A percentile compares a stretch with the other conserved stretches of the same genome.
phyloP scores from a whole-genome alignment of 2,329 filamentous ascomycete genomes.

The Lachnum nothofagi region DNA sequence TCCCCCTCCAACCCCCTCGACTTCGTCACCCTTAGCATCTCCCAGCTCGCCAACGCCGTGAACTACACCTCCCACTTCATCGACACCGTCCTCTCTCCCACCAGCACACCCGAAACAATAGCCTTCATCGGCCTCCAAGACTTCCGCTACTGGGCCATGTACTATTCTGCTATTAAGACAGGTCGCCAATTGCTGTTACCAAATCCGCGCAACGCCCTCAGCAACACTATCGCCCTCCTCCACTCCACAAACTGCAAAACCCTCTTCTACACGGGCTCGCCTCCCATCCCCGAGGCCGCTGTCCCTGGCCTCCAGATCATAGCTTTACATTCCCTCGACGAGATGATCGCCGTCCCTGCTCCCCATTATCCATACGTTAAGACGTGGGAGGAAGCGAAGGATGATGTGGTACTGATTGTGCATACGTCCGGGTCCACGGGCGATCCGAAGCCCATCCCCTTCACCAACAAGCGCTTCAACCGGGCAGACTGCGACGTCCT shows the following conservation, averaged over 20 bases:
- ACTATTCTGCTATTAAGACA: conserved; percentile 16
- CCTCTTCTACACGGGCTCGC: conserved; percentile 15
- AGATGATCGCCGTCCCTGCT: conserved; percentile 24
- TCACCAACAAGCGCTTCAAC: conserved; percentile 23
- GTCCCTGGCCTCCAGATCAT: conserved; percentile 7
- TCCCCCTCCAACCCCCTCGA: neutral
- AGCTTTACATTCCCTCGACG: conserved; percentile 24
- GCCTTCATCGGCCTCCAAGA: conserved; percentile 24
- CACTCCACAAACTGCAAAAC: conserved; percentile 10
- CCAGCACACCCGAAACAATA: conserved; percentile 7
- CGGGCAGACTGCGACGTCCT: neutral
- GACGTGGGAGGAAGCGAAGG: conserved; percentile 32
- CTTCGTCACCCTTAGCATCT: conserved; percentile 14
- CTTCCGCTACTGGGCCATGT: conserved; percentile 20
- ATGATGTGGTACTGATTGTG: conserved; percentile 38
- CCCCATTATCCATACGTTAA: conserved; percentile 31
- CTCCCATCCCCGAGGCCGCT: conserved; percentile 6
- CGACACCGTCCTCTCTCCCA: neutral
- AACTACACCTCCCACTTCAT: conserved; percentile 24
- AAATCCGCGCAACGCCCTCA: conserved; percentile 17
- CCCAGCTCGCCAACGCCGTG: conserved; percentile 17
- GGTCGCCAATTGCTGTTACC: conserved; percentile 19
- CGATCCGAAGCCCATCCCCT: conserved; percentile 23
- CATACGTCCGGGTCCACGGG: conserved; percentile 8
- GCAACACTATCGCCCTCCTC: conserved; percentile 19